These are phyloP conservation scores for Wickerhamomyces subpelliculosus DNA, from an alignment of 805 yeast species.

Conservation along the genomic window DNA sequence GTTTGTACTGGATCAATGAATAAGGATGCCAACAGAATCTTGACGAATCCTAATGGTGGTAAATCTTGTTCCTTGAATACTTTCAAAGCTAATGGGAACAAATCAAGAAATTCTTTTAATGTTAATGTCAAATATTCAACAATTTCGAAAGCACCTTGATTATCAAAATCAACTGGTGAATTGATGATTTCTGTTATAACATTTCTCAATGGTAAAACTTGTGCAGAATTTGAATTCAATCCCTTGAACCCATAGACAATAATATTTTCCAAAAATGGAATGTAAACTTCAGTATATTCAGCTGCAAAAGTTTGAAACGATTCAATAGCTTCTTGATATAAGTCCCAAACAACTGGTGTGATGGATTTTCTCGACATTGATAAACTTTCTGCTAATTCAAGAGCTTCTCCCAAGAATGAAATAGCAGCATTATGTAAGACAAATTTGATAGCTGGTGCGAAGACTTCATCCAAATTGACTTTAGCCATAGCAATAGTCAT, in stretches of 20 bases:
- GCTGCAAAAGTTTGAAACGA: slow-evolving; percentile 53
- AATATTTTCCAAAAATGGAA: slow-evolving; percentile 50
- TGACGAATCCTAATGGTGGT: slow-evolving; percentile 41
- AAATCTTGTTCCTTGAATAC: slow-evolving; percentile 20
- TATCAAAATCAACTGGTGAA: slow-evolving; percentile 22
- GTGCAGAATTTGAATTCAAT: slow-evolving; percentile 10
- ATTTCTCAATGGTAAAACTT: slow-evolving; percentile 11
- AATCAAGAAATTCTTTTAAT: slow-evolving; percentile 10
- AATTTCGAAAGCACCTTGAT: slow-evolving; percentile 29
- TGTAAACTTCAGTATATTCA: slow-evolving; percentile 51
- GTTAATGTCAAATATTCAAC: slow-evolving; percentile 16
- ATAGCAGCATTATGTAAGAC: slow-evolving; percentile 53
- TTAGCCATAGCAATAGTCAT: slow-evolving; percentile 62
- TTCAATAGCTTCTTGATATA: slow-evolving; percentile 40
- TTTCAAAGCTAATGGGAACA: slow-evolving; percentile 8
- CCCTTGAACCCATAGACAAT: slow-evolving; percentile 42
- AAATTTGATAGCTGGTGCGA: slow-evolving; percentile 52
- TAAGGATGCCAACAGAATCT: slow-evolving; percentile 56
- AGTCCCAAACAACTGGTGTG: slow-evolving; percentile 46
- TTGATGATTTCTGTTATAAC: slow-evolving; percentile 11
- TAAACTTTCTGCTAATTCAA: slow-evolving; percentile 55
- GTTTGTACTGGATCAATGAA: slow-evolving; percentile 55
- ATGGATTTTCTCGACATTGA: slow-evolving; percentile 41
- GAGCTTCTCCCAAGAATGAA: slow-evolving; percentile 52
- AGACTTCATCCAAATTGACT: slow-evolving; percentile 44